Percentiles rank a stretch among this genome's conserved stretches.
phyloP scores from a whole-genome alignment of 495 filamentous ascomycete genomes.

The Neurospora terricola region DNA sequence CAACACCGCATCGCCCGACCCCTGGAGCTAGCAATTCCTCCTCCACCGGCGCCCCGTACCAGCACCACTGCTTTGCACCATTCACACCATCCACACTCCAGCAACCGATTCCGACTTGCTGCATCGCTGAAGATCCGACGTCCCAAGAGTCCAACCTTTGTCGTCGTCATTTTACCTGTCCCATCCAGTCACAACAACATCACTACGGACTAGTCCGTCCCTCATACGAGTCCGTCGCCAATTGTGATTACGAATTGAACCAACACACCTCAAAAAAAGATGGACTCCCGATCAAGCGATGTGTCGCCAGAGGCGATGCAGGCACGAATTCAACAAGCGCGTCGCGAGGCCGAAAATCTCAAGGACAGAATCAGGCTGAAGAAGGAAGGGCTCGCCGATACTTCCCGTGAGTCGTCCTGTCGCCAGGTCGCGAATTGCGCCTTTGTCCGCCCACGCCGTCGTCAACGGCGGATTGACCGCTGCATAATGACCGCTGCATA shows the following conservation, averaged over 20 bases:
- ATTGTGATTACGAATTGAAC: constrained; percentile 11
- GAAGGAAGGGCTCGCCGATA: constrained; percentile 98
- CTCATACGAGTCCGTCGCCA: constrained; percentile 9
- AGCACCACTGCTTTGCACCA: neutral
- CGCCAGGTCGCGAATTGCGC: neutral
- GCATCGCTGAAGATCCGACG: constrained; percentile 11
- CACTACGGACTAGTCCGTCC: constrained; percentile 9
- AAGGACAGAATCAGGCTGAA: constrained; percentile 99
- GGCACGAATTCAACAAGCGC: constrained; percentile 83
- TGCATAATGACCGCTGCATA: neutral
- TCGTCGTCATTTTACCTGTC: constrained; percentile 9
- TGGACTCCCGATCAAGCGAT: constrained; percentile 45
- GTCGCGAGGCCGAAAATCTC: constrained; percentile 93
- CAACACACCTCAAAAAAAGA: constrained; percentile 16
- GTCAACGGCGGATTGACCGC: neutral
- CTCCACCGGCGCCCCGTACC: constrained; percentile 9
- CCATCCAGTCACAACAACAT: constrained; percentile 16
- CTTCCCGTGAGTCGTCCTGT: constrained; percentile 66
- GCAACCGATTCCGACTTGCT: neutral
- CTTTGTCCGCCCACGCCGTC: neutral
- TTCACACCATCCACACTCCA: neutral
- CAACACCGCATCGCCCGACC: constrained; percentile 12
- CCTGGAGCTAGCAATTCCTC: constrained; percentile 27
- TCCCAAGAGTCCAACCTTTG: constrained; percentile 16
- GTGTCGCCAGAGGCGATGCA: constrained; percentile 54